Evolutionary conservation across 2,329 filamentous ascomycete genomes (phyloP), one percentile per base, ranked within the genome.

Genomic region (Kalmusia sp.): DNA sequence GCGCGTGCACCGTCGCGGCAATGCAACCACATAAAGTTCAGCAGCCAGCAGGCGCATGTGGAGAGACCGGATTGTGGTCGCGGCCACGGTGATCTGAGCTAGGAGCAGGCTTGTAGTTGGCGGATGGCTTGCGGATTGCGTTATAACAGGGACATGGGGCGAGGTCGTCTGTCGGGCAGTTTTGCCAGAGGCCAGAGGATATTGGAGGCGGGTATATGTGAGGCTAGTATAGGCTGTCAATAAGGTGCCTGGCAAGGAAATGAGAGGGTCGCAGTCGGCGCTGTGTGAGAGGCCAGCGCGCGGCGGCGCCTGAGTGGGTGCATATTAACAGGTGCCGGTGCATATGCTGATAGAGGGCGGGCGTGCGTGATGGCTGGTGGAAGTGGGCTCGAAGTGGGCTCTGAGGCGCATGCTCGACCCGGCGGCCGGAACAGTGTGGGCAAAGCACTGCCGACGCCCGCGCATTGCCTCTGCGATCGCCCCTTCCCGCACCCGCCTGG

Each of bases 121-220:
- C 22, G 28, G 40, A 49, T 30, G 52, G 47, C 39, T 24, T 53
- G 45, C 45, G 60, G 54, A 65, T 59, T 57, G 54, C 57, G 58
- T 52, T 68, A 62, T 61, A 61, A n/a, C n/a, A n/a, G n/a, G 48
- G 59, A 51, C 64, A 62, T 54, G 59, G 57, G 49, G 51, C 51
- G 51, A 45, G 53, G 58, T 52, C 61, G 56, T 21, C 2, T 17
- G 44, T 53, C 43, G 55, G 40, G 52, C 27, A 51, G 41, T 49
- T 49, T 51, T 47, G 53, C 45, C 47, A 52, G 34, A 35, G 49
- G 53, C 45, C 47, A 52, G 34, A 35, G 49, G 55, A 59, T 63
- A 57, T 58, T 61, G 59, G 56, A 54, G 44, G 54, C 57, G 62
- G 62, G 50, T 69, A 68, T 70, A 71, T 59, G 64, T 69, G 66